Conservation (phyloP, 768 basidiomycete species). For the Agrocybe chaxingu region DNA sequence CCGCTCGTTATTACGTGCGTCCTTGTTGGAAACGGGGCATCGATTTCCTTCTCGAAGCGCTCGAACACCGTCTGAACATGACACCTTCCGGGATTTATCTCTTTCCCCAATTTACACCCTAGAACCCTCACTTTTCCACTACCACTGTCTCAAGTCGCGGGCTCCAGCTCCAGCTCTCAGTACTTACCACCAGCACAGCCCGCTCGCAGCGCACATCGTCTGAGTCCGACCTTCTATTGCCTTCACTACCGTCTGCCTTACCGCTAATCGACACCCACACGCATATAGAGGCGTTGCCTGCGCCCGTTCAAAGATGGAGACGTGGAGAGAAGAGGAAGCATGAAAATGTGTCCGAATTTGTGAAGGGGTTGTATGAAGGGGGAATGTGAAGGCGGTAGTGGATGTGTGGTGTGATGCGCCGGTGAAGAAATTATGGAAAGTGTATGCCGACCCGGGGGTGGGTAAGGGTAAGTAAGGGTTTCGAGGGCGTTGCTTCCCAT, state of each 20-base stretch:
- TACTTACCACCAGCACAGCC: too few species aligned
- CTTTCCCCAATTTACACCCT: too few species aligned
- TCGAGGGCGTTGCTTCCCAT: conserved; percentile 73
- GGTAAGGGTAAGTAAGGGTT: conserved; percentile 50
- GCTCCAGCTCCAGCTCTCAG: too few species aligned
- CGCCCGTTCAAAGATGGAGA: conserved; percentile 44
- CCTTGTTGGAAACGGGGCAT: too few species aligned
- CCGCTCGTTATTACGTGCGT: too few species aligned
- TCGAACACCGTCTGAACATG: too few species aligned
- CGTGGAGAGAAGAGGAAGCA: conserved; percentile 32
- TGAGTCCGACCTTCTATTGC: conserved; percentile 31
- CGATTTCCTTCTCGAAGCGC: too few species aligned
- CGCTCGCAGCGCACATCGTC: conserved; percentile 15
- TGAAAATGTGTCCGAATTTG: conserved; percentile 58
- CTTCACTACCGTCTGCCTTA: conserved; percentile 26
- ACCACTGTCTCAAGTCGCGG: too few species aligned
- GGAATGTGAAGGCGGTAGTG: conserved; percentile 60
- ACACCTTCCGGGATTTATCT: too few species aligned
- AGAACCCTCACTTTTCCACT: too few species aligned
- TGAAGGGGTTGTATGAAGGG: conserved; percentile 52
- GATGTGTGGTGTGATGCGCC: conserved; percentile 92
- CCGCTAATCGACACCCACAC: conserved; percentile 80
- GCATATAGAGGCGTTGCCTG: conserved; percentile 63
- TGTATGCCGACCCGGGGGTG: conserved; percentile 68
- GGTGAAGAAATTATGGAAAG: conserved; percentile 56